Percentiles rank a stretch among this genome's conserved stretches.
These are phyloP conservation scores for Paecilomyces variotii DNA, from an alignment of 2,329 filamentous ascomycete species.

Conservation along the genomic window DNA sequence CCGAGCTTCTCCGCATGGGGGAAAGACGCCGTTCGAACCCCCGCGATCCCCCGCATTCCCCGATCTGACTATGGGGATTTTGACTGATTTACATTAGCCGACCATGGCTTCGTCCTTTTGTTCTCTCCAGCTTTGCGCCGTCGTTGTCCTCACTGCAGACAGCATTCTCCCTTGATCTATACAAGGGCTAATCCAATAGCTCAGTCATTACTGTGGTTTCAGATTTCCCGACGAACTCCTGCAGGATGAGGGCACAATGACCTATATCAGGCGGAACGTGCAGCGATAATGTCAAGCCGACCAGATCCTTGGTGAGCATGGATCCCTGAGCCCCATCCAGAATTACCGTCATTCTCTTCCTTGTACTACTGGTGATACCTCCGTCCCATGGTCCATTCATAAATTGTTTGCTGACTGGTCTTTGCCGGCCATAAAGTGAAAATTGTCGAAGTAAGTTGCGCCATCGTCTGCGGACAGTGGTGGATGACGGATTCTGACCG, in stretches of 20 bases:
- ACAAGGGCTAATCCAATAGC: background rate
- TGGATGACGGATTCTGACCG: background rate
- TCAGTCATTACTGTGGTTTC: background rate
- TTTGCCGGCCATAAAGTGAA: background rate
- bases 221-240: background rate
- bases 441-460: background rate
- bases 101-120: background rate
- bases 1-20: background rate
- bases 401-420: background rate
- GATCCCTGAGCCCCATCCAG: background rate
- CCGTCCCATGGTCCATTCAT: too few species aligned
- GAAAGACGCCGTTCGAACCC: background rate
- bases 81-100: background rate
- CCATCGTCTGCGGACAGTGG: background rate
- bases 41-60: background rate
- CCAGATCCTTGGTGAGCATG: background rate
- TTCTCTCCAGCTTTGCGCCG: background rate
- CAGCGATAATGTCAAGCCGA: background rate
- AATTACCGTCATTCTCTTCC: background rate
- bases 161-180: background rate
- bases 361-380: background rate
- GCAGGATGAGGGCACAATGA: background rate
- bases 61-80: background rate
- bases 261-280: background rate
- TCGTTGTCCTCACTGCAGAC: background rate